phyloP scores from a whole-genome alignment of 352 stramenopile genomes.

The Pythium sukuiense region DNA sequence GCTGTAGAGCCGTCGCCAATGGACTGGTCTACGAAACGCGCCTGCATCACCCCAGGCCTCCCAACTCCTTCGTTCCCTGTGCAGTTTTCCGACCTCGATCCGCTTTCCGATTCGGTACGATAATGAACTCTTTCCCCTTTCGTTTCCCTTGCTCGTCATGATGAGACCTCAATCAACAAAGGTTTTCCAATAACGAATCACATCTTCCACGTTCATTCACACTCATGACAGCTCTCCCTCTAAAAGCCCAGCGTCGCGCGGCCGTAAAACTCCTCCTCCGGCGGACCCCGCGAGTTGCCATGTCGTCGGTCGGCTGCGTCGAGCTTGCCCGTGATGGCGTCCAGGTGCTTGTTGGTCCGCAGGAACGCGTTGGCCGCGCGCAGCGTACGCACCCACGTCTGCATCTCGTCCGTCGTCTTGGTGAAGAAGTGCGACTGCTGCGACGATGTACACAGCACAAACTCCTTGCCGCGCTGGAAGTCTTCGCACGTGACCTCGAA shows the following conservation, averaged over 20 bases:
- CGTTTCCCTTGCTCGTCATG: neutral
- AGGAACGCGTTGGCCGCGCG: constrained; percentile 67
- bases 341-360: constrained; percentile 44
- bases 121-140: neutral
- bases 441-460: constrained; percentile 76
- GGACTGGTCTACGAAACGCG: too few species aligned
- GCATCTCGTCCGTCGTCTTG: constrained; percentile 64
- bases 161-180: neutral
- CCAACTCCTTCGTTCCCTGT: neutral
- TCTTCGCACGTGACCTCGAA: constrained; percentile 86
- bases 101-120: constrained; percentile 3
- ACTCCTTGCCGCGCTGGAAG: constrained; percentile 69
- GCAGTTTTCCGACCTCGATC: neutral
- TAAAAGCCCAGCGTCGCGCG: constrained; percentile 83
- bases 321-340: constrained; percentile 32
- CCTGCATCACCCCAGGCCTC: too few species aligned
- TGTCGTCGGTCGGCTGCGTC: constrained; percentile 31
- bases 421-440: constrained; percentile 89
- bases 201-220: constrained; percentile 3
- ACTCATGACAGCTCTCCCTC: neutral
- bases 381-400: constrained; percentile 79
- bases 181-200: constrained; percentile 4
- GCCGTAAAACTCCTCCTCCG: constrained; percentile 84
- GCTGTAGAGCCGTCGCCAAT: constrained; percentile 40
- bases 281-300: constrained; percentile 30